These are phyloP conservation scores for Cornus controversa DNA, from an alignment of 148 eudicot genomes.

Conservation along the genomic window DNA sequence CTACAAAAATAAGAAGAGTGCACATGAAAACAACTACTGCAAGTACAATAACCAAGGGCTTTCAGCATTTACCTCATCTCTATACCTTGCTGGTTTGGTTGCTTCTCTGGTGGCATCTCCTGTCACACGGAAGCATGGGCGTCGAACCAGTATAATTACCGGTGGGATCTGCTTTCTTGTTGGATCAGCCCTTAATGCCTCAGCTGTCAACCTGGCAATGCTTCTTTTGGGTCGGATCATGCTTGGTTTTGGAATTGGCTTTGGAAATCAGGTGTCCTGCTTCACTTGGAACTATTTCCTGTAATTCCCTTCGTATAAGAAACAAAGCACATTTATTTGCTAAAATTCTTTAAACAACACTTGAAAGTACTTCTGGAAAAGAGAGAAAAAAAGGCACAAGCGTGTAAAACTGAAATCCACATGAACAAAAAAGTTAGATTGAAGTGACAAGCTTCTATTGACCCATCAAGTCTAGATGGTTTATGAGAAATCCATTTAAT, in stretches of 20 bases:
- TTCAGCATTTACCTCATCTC: constrained; percentile 82
- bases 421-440: no score
- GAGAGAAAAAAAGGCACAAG: no score
- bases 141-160: constrained; percentile 61
- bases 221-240: constrained; percentile 77
- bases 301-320: background rate
- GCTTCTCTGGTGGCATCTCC: constrained; percentile 74
- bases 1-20: constrained; percentile 46
- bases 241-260: constrained; percentile 95
- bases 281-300: background rate
- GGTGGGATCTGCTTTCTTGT: constrained; percentile 74
- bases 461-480: no score
- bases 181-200: constrained; percentile 74
- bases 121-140: constrained; percentile 61
- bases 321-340: background rate
- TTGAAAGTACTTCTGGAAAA: no score
- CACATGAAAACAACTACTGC: constrained; percentile 81
- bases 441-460: no score
- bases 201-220: constrained; percentile 68
- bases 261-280: constrained; percentile 73
- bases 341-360: no score
- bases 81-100: constrained; percentile 77
- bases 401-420: no score
- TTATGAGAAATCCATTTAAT: background rate
- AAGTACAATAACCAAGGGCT: constrained; percentile 89